Evolutionary conservation across 2,329 filamentous ascomycete species (phyloP).

Genomic region (Calonectria hawksworthii): DNA sequence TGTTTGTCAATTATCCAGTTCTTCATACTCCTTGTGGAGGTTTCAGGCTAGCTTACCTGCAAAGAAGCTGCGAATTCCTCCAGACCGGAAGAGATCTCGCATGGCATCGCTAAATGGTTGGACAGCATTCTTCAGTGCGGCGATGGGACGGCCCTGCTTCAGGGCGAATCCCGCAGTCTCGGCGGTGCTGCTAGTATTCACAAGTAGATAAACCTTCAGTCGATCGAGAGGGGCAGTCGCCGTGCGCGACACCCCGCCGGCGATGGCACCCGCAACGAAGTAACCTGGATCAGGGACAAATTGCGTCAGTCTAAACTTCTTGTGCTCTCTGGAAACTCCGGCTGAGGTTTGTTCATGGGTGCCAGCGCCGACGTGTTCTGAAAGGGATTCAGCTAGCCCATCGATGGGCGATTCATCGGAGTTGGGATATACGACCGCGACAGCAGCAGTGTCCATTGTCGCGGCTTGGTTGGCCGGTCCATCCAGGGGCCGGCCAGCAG

Average conservation of each 20-base stretch:
- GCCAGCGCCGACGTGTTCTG: slow-evolving; percentile 51
- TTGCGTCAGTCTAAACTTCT: slow-evolving; percentile 71
- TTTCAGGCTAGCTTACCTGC: slow-evolving; percentile 74
- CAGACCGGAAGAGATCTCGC: slow-evolving; percentile 85
- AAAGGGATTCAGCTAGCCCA: slow-evolving; percentile 40
- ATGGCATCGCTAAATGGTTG: slow-evolving; percentile 80
- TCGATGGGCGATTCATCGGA: slow-evolving; percentile 43
- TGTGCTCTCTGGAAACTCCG: slow-evolving; percentile 52
- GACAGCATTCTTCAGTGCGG: slow-evolving; percentile 75
- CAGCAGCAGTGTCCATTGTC: slow-evolving; percentile 38
- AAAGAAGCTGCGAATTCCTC: slow-evolving; percentile 91
- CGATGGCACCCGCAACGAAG: slow-evolving; percentile 94
- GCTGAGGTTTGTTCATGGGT: slow-evolving; percentile 52
- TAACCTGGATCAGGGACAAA: slow-evolving; percentile 93
- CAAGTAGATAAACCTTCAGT: slow-evolving; percentile 96
- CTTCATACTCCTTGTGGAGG: neutral
- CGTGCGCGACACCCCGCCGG: slow-evolving; percentile 94
- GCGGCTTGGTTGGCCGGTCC: slow-evolving; percentile 27
- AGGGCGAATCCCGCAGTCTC: slow-evolving; percentile 74
- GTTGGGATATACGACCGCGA: slow-evolving; percentile 35
- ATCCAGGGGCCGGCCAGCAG: slow-evolving; percentile 30
- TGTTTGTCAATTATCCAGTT: slow-evolving; percentile 23
- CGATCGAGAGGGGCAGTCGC: slow-evolving; percentile 96
- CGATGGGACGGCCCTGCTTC: slow-evolving; percentile 77
- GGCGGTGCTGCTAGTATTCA: slow-evolving; percentile 75